Conservation (phyloP, 495 filamentous ascomycete species). For the Corynascus novoguineensis region DNA sequence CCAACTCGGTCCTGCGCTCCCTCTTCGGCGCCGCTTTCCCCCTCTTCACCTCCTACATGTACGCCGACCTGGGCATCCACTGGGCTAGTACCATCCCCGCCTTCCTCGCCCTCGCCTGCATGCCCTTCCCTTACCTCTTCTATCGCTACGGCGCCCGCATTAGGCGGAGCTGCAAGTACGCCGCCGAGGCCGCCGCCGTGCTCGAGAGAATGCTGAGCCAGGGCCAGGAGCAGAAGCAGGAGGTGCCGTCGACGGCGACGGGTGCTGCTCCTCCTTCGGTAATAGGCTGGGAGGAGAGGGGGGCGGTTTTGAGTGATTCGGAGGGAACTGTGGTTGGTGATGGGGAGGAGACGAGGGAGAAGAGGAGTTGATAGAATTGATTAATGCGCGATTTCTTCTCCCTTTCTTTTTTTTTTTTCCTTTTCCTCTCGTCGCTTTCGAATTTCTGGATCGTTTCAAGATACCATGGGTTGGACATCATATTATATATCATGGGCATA, state of each 20-base stretch:
- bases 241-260: slow-evolving; percentile 9
- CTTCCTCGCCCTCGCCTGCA: slow-evolving; percentile 67
- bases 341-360: slow-evolving; percentile 10
- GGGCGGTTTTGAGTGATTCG: slow-evolving; percentile 20
- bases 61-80: slow-evolving; percentile 66
- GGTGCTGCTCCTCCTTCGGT: too few relatives aligned
- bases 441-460: neutral
- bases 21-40: slow-evolving; percentile 79
- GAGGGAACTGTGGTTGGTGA: slow-evolving; percentile 20
- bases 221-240: neutral
- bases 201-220: slow-evolving; percentile 30
- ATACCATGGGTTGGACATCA: neutral
- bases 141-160: slow-evolving; percentile 67
- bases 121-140: slow-evolving; percentile 78
- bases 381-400: neutral
- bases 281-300: slow-evolving; percentile 5
- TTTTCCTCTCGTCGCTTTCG: neutral
- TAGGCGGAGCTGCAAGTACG: slow-evolving; percentile 67
- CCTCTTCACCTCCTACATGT: slow-evolving; percentile 76
- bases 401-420: neutral
- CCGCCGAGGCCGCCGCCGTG: slow-evolving; percentile 56
- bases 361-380: neutral
- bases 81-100: slow-evolving; percentile 76
- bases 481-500: neutral
- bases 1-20: slow-evolving; percentile 62